phyloP scores from a whole-genome alignment of 2,329 filamentous ascomycete species.

The Trichophyton verrucosum region DNA sequence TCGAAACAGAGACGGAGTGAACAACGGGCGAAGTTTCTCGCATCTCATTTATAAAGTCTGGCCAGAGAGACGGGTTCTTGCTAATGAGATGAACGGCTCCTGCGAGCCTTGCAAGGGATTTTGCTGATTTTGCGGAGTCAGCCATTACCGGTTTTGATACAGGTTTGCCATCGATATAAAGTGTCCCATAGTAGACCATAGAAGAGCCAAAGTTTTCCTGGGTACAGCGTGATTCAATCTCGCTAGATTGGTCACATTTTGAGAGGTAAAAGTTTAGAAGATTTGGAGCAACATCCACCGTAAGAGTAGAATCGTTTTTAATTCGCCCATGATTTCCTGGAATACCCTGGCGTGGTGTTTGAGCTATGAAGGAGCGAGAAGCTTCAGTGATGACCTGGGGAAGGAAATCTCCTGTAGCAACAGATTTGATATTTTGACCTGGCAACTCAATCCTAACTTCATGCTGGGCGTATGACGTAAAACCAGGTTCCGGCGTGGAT shows the following conservation, averaged over 20 bases:
- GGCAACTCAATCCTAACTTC: conserved; percentile 24
- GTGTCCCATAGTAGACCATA: background rate
- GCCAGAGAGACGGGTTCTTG: background rate
- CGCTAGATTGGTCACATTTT: background rate
- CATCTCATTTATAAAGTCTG: background rate
- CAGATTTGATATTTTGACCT: conserved; percentile 25
- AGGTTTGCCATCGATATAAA: background rate
- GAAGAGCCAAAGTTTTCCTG: background rate
- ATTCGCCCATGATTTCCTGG: background rate
- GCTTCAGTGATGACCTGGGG: conserved; percentile 26
- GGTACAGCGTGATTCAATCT: background rate
- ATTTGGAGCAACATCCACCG: background rate
- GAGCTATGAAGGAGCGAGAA: conserved; percentile 27
- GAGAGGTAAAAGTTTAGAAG: background rate
- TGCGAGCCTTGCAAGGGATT: background rate
- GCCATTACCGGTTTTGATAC: background rate
- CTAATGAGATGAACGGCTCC: background rate
- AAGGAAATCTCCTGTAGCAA: conserved; percentile 18
- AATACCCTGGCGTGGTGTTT: background rate
- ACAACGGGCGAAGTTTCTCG: background rate
- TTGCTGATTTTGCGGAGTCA: background rate
- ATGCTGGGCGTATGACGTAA: conserved; percentile 11
- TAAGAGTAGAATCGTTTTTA: background rate
- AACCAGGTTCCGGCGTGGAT: conserved; percentile 13
- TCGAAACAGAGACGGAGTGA: background rate